These are phyloP conservation scores for Arabidopsis suecica DNA, from an alignment of 345 rosid species.

Conservation along the genomic window DNA sequence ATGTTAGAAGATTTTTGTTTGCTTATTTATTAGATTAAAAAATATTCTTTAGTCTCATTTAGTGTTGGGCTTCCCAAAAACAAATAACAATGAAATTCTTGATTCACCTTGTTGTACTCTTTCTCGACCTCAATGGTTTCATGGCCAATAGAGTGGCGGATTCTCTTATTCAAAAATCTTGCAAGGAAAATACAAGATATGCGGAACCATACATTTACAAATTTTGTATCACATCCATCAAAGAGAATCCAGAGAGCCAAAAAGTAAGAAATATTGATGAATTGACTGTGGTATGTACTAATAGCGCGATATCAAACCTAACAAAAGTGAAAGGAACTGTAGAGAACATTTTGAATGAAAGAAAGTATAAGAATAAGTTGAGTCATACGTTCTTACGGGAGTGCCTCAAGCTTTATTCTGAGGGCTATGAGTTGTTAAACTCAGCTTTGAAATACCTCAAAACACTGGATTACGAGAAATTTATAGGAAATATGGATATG, in stretches of 20 bases:
- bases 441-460: no score
- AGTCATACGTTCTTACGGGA: not conserved
- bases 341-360: not conserved
- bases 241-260: constrained; percentile 41
- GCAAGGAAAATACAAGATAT: constrained; percentile 38
- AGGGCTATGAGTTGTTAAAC: no score
- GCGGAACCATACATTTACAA: constrained; percentile 19
- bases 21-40: not conserved
- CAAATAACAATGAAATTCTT: not conserved
- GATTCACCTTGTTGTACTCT: not conserved
- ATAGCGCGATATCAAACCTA: constrained; percentile 1
- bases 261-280: constrained; percentile 32
- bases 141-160: not conserved
- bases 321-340: not conserved
- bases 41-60: not conserved
- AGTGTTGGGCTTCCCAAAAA: not conserved
- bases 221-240: constrained; percentile 42
- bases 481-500: not conserved
- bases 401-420: no score
- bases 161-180: constrained; percentile 25
- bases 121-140: not conserved
- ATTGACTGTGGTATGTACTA: constrained; percentile 30
- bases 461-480: no score
- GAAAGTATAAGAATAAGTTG: not conserved
- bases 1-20: not conserved